Evolutionary conservation across 805 yeast species (phyloP), one percentile per base, ranked within the genome.

Genomic region (Kodamaea laetipori): DNA sequence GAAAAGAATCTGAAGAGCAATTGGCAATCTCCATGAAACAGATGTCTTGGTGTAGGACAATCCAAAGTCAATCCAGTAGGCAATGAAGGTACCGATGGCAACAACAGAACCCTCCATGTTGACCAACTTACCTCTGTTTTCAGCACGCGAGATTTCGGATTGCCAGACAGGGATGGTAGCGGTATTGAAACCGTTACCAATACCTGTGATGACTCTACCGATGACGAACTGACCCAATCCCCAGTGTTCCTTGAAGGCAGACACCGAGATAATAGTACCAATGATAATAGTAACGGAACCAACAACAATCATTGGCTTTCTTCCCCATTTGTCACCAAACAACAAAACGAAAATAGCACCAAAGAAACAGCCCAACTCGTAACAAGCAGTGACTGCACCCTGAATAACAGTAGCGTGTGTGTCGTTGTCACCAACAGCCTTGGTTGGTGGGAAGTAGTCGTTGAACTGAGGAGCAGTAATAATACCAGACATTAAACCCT

Each of bases 31-130:
- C 75, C 76, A 70, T 28, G 64, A 66, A 19, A 67, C 67, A 6
- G 73, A 63, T 25, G 56, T 50, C 51, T 67, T 41, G 69, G 81
- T 82, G 53, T 80, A 82, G 2, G 86, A 84, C 63, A 85, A 83
- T 24, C 82, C 86, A 36, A 71, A 62, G 58, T 76, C 77, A 56
- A 85, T 78, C 73, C 84, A 78, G 58, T 59, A 60, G 24, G 63
- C 61, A 37, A 60, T 48, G 39, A 60, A 53, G 4, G 71, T 72
- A 51, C 88, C 85, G 39, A 81, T 80, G 40, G 90, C 84, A 32
- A 80, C 73, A 40, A 77, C 68, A 4, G 90, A 56, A 41, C 64
- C 63, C 40, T 50, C 51, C 41, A 50, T 24, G 37, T 48, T 60
- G 54, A 63, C 71, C 48, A 67, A 64, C 54, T 58, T 57, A 54